Conservation (phyloP, 164 flowering plant species). For the Buxus sempervirens region DNA sequence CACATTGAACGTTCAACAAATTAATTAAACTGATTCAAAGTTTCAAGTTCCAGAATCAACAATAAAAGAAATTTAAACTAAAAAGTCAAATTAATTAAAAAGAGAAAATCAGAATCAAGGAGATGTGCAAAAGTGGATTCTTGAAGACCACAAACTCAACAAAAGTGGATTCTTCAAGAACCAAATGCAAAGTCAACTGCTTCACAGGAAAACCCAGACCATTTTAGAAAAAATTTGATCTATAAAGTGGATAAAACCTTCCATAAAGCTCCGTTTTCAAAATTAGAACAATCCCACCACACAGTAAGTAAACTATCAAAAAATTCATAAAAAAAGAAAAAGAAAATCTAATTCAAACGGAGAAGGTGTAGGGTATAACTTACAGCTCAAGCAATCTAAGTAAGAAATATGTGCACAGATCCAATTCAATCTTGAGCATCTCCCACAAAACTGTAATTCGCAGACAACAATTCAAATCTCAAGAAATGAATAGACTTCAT, state of each 20-base stretch:
- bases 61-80: not conserved
- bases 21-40: not conserved
- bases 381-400: constrained; percentile 10
- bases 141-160: not conserved
- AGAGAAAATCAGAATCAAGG: not conserved
- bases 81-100: too few relatives aligned
- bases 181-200: not conserved
- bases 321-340: too few relatives aligned
- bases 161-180: not conserved
- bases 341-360: not conserved
- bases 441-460: too few relatives aligned
- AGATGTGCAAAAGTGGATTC: not conserved
- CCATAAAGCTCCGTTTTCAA: not conserved
- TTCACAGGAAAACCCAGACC: not conserved
- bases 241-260: constrained; percentile 4
- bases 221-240: not conserved
- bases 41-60: not conserved
- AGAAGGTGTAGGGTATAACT: constrained; percentile 2
- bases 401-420: not conserved
- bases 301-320: not conserved
- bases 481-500: too few relatives aligned
- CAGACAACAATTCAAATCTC: too few relatives aligned
- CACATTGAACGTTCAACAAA: too few relatives aligned
- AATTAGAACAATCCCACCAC: not conserved
- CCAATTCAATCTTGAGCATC: not conserved